Evolutionary conservation across 495 filamentous ascomycete genomes (phyloP), one percentile per base, ranked within the genome.

Genomic region (Xylaria palmicola): DNA sequence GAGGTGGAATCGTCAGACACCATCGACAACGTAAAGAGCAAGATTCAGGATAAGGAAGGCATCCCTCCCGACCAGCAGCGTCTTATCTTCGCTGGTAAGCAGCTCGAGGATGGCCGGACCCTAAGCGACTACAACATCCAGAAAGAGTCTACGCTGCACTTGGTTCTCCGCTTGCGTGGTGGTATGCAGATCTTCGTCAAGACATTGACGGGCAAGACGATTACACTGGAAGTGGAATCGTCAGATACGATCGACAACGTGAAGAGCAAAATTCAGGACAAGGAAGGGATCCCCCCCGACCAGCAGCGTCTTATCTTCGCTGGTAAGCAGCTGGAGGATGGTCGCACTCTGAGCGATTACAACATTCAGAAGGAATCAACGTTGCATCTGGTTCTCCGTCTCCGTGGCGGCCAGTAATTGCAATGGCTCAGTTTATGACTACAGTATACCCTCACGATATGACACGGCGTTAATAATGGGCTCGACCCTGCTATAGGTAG

Each of bases 31-130:
- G 92, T 97, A 6, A 96, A 97, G 81, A 82, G 79, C 3, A 97
- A 97, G 83, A 97, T 97, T 58, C 92, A 97, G 73, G 92, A 98
- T 79, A 98, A 98, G 89, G 94, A 98, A 81, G 95, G 94, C 66
- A 98, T 98, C 64, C 95, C 95, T 56, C 94, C 94, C 19, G 94
- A 98, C 79, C 94, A 98, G 77, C 95, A 98, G 81, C 95, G 94
- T 68, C 84, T 98, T 66, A 98, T 98, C 83, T 98, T 98, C 76
- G 94, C 94, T 67, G 94, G 94, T 72, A 98, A 85, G 79, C 84
- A 87, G 68, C 65, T 87, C 8, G 85, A 91, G 68, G 88, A 91
- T 69, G 88, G 88, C 24, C 90, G 93, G 17, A 98, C 93, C n/a
- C 81, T 98, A 2, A 90, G 86, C 62, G 94, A 98, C 72, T 98